phyloP scores from a whole-genome alignment of 73 alveolate genomes.

The Tetrahymena borealis region DNA sequence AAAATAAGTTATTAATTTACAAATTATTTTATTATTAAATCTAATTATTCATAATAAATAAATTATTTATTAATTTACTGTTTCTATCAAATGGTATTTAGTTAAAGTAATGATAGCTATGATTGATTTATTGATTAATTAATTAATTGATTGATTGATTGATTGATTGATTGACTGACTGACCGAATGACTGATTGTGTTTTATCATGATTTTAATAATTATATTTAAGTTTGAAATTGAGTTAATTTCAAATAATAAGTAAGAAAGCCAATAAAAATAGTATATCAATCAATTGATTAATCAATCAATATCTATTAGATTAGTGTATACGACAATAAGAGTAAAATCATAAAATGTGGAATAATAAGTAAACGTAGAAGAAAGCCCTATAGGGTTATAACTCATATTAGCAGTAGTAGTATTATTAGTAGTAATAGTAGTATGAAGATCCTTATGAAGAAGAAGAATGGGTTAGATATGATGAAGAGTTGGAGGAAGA shows the following conservation, averaged over 20 bases:
- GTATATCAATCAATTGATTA: not conserved
- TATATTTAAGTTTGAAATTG: not conserved
- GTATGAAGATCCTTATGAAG: not conserved
- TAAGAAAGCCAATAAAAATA: not conserved
- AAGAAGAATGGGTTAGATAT: slow-evolving; percentile 34
- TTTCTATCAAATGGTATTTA: too few relatives aligned
- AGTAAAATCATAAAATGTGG: not conserved
- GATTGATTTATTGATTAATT: not conserved
- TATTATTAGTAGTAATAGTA: not conserved
- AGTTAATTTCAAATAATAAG: not conserved
- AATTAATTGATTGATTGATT: not conserved
- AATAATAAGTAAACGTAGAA: not conserved
- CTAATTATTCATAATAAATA: too few relatives aligned
- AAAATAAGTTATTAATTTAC: too few relatives aligned
- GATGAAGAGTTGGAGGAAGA: slow-evolving; percentile 65
- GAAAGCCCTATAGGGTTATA: not conserved
- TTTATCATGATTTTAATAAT: not conserved
- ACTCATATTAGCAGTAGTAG: not conserved
- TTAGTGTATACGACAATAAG: not conserved
- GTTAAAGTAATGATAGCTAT: too few relatives aligned
- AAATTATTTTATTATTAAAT: too few relatives aligned
- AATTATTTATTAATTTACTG: too few relatives aligned
- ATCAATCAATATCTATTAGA: not conserved
- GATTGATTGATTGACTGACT: not conserved
- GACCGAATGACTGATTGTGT: not conserved